Conservation (phyloP, 2,329 filamentous ascomycete species). For the Cryphonectria radicalis region DNA sequence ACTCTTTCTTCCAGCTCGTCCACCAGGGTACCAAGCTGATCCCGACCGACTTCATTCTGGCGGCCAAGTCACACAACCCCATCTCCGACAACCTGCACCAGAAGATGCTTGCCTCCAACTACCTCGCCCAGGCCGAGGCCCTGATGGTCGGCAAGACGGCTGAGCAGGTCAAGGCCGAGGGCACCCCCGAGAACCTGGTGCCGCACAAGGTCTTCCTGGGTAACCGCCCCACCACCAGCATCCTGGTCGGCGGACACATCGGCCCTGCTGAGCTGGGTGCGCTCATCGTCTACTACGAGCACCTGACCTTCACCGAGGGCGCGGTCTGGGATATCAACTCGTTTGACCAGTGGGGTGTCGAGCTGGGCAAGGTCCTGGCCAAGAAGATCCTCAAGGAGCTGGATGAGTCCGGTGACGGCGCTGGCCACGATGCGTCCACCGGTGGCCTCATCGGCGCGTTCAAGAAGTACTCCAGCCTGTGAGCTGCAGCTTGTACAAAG, state of each 20-base stretch:
- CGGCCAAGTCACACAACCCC: slow-evolving; percentile 95
- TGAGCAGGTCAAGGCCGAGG: slow-evolving; percentile 78
- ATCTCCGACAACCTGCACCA: slow-evolving; percentile 92
- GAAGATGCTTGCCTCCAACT: slow-evolving; percentile 93
- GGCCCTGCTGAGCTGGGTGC: slow-evolving; percentile 92
- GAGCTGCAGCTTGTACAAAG: slow-evolving; percentile 24
- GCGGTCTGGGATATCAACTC: slow-evolving; percentile 99
- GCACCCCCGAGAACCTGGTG: slow-evolving; percentile 73
- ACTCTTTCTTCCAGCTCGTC: slow-evolving; percentile 99
- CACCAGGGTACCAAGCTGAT: slow-evolving; percentile 99
- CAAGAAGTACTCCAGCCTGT: slow-evolving; percentile 71
- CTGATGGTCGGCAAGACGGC: slow-evolving; percentile 90
- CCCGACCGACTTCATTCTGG: slow-evolving; percentile 96
- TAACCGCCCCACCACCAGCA: slow-evolving; percentile 95
- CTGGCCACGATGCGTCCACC: slow-evolving; percentile 83
- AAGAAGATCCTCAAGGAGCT: slow-evolving; percentile 90
- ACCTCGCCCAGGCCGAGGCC: slow-evolving; percentile 86
- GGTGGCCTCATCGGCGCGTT: slow-evolving; percentile 89
- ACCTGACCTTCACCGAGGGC: slow-evolving; percentile 96
- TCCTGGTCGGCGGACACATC: slow-evolving; percentile 87
- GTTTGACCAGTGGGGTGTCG: slow-evolving; percentile 99
- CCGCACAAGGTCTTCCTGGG: slow-evolving; percentile 99
- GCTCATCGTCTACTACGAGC: slow-evolving; percentile 98
- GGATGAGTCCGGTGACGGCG: slow-evolving; percentile 72
- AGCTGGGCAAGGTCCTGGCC: slow-evolving; percentile 93